These are phyloP conservation scores for Kregervanrija delftensis DNA, from an alignment of 805 yeast species.

Conservation along the genomic window DNA sequence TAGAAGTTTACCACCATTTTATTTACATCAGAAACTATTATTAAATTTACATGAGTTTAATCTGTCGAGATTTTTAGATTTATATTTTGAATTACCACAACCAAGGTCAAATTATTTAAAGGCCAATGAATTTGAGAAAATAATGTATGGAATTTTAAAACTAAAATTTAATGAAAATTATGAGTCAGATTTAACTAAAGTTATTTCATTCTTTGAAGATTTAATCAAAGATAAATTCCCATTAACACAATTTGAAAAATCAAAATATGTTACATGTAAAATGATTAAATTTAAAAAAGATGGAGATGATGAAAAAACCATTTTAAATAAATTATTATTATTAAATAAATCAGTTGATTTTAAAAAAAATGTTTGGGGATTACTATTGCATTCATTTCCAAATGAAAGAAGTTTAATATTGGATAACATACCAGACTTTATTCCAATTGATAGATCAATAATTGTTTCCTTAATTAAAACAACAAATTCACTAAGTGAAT, in stretches of 20 bases:
- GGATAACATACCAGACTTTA: too few relatives aligned
- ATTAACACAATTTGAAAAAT: conserved; percentile 12
- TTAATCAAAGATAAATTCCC: conserved; percentile 7
- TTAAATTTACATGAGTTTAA: conserved; percentile 4
- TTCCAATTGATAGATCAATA: too few relatives aligned
- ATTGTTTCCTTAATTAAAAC: too few relatives aligned
- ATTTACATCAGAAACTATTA: conserved; percentile 15
- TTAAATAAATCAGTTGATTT: too few relatives aligned
- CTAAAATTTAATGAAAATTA: conserved; percentile 8
- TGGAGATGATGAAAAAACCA: too few relatives aligned
- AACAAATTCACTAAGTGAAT: too few relatives aligned
- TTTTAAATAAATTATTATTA: too few relatives aligned
- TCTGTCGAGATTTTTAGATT: conserved; percentile 6
- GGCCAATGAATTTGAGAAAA: conserved; percentile 13
- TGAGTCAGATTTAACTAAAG: conserved; percentile 4
- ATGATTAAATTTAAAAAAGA: too few relatives aligned
- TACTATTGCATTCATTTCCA: too few relatives aligned
- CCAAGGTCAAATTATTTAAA: conserved; percentile 13
- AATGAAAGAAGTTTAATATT: too few relatives aligned
- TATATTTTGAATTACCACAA: conserved; percentile 16
- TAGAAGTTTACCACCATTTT: conserved; percentile 10
- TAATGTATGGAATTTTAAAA: conserved; percentile 7
- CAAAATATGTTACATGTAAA: conserved; percentile 7
- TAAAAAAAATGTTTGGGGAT: too few relatives aligned
- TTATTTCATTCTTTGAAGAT: conserved; percentile 11